A percentile compares a stretch with the other conserved stretches of the same genome.
phyloP scores from a whole-genome alignment of 441 rosid genomes.

The Pelargonium exstipulatum region DNA sequence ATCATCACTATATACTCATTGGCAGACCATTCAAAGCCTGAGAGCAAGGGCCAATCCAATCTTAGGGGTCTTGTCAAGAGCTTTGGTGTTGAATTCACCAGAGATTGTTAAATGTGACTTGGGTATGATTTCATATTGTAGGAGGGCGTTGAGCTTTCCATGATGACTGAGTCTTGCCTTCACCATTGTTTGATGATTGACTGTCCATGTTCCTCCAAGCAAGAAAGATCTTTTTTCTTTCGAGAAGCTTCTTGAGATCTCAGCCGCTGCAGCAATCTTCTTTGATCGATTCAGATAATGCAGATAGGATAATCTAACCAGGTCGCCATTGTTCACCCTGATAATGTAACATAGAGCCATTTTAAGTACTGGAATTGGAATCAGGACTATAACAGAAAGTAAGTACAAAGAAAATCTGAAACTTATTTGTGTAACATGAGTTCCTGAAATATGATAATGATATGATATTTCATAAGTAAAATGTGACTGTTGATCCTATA shows the following conservation, averaged over 20 bases:
- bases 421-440: too few species aligned
- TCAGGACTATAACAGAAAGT: too few species aligned
- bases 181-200: neutral
- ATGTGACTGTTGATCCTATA: too few species aligned
- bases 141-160: neutral
- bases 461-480: too few species aligned
- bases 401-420: too few species aligned
- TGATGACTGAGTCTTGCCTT: neutral
- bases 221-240: neutral
- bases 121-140: neutral
- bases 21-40: neutral
- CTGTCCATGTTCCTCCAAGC: neutral
- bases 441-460: too few species aligned
- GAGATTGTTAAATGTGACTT: neutral
- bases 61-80: neutral
- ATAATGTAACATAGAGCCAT: neutral
- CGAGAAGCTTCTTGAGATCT: conserved; percentile 3
- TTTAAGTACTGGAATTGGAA: too few species aligned
- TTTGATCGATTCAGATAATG: neutral
- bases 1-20: too few species aligned
- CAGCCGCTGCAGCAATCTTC: neutral
- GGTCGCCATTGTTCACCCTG: neutral
- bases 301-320: neutral
- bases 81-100: conserved; percentile 1
- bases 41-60: conserved; percentile 8